phyloP scores from a whole-genome alignment of 306 rosid species.

The Medicago lupulina region DNA sequence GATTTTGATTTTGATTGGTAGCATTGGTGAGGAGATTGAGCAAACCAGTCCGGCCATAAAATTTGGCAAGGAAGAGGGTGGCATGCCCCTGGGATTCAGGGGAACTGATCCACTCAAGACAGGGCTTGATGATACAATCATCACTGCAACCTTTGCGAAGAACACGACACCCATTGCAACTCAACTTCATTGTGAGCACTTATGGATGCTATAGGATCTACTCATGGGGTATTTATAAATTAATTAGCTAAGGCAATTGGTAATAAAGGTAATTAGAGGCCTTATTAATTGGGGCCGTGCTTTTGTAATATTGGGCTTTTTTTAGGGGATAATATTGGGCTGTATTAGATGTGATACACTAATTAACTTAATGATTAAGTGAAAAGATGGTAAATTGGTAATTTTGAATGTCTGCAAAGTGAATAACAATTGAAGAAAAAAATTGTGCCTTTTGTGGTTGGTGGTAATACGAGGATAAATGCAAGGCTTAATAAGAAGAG shows the following conservation, averaged over 20 bases:
- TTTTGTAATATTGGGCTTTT: too few relatives aligned
- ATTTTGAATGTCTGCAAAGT: background rate
- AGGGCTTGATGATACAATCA: slow-evolving; percentile 58
- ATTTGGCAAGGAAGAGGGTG: slow-evolving; percentile 82
- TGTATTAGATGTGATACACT: too few relatives aligned
- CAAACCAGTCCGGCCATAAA: slow-evolving; percentile 76
- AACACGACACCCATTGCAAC: slow-evolving; percentile 83
- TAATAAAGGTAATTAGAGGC: background rate
- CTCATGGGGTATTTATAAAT: background rate
- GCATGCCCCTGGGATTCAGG: slow-evolving; percentile 75
- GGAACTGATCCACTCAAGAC: slow-evolving; percentile 68
- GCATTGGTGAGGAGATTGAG: slow-evolving; percentile 69
- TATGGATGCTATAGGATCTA: background rate
- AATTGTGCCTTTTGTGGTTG: background rate
- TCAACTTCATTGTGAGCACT: slow-evolving; percentile 45
- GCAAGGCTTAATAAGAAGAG: background rate
- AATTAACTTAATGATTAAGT: background rate
- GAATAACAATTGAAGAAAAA: background rate
- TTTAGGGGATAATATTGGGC: too few relatives aligned
- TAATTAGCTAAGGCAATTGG: background rate
- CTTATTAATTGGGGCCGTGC: background rate
- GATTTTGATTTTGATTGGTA: slow-evolving; percentile 38
- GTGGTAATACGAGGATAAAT: slow-evolving; percentile 3
- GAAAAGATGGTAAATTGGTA: slow-evolving; percentile 7
- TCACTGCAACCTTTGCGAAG: slow-evolving; percentile 75